Conservation (phyloP, 805 yeast genomes). For the Yarrowia keelungensis region DNA sequence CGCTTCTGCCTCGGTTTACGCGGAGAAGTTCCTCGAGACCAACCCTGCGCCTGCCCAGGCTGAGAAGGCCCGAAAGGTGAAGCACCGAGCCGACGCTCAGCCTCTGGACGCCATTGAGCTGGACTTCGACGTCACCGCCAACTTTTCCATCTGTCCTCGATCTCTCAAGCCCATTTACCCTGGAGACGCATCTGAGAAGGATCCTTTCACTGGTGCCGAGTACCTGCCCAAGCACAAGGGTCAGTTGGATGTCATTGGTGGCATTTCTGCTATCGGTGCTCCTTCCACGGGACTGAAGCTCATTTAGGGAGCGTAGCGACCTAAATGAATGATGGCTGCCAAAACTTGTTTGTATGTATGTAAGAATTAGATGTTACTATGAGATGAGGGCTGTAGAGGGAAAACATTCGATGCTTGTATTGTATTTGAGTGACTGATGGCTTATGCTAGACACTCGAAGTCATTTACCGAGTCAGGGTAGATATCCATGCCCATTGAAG, state of each 20-base stretch:
- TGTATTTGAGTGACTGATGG: too few relatives aligned
- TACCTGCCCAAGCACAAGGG: constrained; percentile 83
- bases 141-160: constrained; percentile 87
- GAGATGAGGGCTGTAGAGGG: too few relatives aligned
- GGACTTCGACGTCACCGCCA: constrained; percentile 91
- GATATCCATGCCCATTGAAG: too few relatives aligned
- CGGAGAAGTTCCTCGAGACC: constrained; percentile 72
- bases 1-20: constrained; percentile 88
- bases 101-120: constrained; percentile 88
- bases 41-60: constrained; percentile 57
- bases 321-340: not conserved
- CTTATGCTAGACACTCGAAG: too few relatives aligned
- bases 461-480: too few relatives aligned
- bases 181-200: constrained; percentile 71
- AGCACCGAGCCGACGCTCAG: constrained; percentile 76
- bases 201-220: constrained; percentile 88
- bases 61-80: constrained; percentile 85
- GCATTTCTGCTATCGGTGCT: constrained; percentile 82
- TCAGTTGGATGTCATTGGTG: constrained; percentile 74
- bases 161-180: constrained; percentile 88
- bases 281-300: constrained; percentile 80
- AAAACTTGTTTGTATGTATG: constrained; percentile 5
- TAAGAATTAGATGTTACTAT: not conserved
- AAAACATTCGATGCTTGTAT: too few relatives aligned
- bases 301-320: not conserved